Evolutionary conservation across 1,284 basidiomycete genomes (phyloP).

Genomic region (Trichosporon asahii): DNA sequence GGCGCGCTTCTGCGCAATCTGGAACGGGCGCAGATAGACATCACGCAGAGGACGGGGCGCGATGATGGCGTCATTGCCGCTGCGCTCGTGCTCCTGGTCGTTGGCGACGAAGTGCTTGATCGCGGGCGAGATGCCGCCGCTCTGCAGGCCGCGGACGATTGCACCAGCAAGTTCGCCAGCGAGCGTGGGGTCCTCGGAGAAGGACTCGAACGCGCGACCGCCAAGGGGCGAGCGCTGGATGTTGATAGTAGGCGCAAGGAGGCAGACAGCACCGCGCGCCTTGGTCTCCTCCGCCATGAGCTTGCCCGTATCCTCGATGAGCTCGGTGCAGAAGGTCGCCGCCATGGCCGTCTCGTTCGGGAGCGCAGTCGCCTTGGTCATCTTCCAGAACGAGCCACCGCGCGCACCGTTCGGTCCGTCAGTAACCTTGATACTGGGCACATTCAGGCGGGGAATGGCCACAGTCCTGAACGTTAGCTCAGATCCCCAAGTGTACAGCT

Average conservation of each 20-base stretch:
- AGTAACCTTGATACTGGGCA: constrained; percentile 38
- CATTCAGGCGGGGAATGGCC: constrained; percentile 38
- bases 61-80: constrained; percentile 32
- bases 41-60: constrained; percentile 65
- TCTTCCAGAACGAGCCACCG: constrained; percentile 31
- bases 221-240: constrained; percentile 74
- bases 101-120: constrained; percentile 51
- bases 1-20: constrained; percentile 67
- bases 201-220: constrained; percentile 60
- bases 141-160: constrained; percentile 70
- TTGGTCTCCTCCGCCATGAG: constrained; percentile 67
- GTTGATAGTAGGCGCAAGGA: constrained; percentile 73
- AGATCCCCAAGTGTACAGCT: neutral
- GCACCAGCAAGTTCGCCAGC: constrained; percentile 67
- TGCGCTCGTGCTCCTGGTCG: constrained; percentile 48
- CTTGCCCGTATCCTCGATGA: constrained; percentile 62
- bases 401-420: constrained; percentile 38
- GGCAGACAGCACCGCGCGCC: constrained; percentile 63
- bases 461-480: constrained; percentile 30
- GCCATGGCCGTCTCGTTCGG: constrained; percentile 60
- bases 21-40: constrained; percentile 73
- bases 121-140: constrained; percentile 61
- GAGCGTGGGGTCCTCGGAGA: constrained; percentile 73
- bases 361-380: constrained; percentile 60
- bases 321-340: constrained; percentile 55